These are phyloP conservation scores for Apophysomyces elegans DNA, from an alignment of 371 early-diverging fungal genomes.

Conservation along the genomic window DNA sequence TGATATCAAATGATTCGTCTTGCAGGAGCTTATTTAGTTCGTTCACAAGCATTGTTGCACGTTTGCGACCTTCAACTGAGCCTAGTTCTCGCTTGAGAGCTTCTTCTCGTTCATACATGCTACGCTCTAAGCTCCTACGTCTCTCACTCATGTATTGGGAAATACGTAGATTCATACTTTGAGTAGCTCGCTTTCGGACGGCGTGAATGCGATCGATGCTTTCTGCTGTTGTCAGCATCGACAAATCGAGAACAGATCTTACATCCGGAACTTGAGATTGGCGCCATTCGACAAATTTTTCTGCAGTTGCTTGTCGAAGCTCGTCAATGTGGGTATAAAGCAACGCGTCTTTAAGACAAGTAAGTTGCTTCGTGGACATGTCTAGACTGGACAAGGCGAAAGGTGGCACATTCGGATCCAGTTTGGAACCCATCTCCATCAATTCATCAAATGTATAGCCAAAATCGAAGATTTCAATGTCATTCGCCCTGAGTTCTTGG, in stretches of 20 bases:
- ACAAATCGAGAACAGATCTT: conserved; percentile 4
- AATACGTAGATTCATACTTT: conserved; percentile 27
- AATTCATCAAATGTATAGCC: conserved; percentile 15
- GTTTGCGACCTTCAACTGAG: conserved; percentile 20
- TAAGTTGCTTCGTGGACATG: conserved; percentile 19
- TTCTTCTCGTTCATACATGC: conserved; percentile 25
- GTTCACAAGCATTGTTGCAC: conserved; percentile 15
- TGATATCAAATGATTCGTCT: conserved; percentile 13
- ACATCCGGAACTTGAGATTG: conserved; percentile 21
- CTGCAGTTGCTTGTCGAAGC: conserved; percentile 54
- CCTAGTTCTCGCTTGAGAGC: conserved; percentile 17
- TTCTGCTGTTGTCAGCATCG: conserved; percentile 24
- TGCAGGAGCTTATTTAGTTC: conserved; percentile 23
- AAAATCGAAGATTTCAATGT: conserved; percentile 34
- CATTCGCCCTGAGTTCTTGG: conserved; percentile 48
- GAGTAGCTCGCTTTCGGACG: conserved; percentile 20
- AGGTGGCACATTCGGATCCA: conserved; percentile 34
- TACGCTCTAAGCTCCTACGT: conserved; percentile 19
- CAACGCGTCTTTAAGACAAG: conserved; percentile 36
- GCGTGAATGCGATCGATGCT: conserved; percentile 27
- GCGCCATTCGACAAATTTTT: conserved; percentile 63
- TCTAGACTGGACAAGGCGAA: conserved; percentile 33
- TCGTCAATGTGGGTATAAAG: conserved; percentile 54
- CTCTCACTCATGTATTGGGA: conserved; percentile 34
- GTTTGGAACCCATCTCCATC: conserved; percentile 20